Evolutionary conservation across 208 protist genomes (phyloP).

Genomic region (Crithidia fasciculata): DNA sequence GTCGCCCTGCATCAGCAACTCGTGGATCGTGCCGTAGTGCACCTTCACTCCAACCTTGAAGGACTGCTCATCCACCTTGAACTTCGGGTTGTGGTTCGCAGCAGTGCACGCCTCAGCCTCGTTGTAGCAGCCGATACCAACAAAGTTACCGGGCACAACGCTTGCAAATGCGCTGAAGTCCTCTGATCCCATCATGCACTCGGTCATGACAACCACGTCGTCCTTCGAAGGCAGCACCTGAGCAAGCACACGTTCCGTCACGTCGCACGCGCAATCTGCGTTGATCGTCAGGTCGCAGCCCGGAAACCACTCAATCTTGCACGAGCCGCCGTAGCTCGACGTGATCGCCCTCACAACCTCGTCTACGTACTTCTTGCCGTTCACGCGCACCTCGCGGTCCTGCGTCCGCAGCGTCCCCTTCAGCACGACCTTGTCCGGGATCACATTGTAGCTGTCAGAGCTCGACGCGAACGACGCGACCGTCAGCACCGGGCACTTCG

Average conservation of each 20-base stretch:
- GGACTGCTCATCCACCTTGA: conserved; percentile 55
- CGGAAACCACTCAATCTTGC: conserved; percentile 30
- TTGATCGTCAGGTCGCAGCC: conserved; percentile 58
- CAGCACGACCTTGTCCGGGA: conserved; percentile 51
- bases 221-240: conserved; percentile 31
- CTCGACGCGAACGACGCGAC: conserved; percentile 42
- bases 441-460: conserved; percentile 65
- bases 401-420: conserved; percentile 54
- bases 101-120: conserved; percentile 27
- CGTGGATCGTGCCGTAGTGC: conserved; percentile 25
- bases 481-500: conserved; percentile 54
- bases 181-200: conserved; percentile 38
- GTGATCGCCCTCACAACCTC: conserved; percentile 41
- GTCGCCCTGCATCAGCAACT: conserved; percentile 17
- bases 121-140: conserved; percentile 53
- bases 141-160: conserved; percentile 44
- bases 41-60: conserved; percentile 57
- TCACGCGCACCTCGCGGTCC: conserved; percentile 38
- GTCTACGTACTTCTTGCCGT: conserved; percentile 29
- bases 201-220: conserved; percentile 32
- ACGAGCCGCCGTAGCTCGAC: conserved; percentile 32
- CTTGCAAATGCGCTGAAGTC: conserved; percentile 56
- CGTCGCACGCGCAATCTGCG: conserved; percentile 36
- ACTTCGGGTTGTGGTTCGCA: conserved; percentile 55
- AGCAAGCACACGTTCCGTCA: conserved; percentile 37